phyloP scores from a whole-genome alignment of 306 rosid species.

The Cyclanthera cordifolia region DNA sequence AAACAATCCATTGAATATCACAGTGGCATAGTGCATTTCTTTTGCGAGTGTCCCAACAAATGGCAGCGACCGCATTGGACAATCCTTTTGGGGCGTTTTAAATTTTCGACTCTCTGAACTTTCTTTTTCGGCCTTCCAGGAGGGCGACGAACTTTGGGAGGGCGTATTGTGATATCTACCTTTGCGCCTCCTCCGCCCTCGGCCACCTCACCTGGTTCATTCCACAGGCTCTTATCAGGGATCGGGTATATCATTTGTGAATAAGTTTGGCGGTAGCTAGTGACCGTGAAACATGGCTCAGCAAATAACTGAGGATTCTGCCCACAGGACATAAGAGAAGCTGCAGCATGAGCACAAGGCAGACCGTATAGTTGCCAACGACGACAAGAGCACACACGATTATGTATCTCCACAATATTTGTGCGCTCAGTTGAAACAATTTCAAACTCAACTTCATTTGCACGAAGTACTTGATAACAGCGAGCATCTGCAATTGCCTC shows the following conservation, averaged over 20 bases:
- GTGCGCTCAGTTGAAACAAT: conserved; percentile 95
- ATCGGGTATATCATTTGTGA: conserved; percentile 67
- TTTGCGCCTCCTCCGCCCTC: conserved; percentile 78
- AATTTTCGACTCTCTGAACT: conserved; percentile 74
- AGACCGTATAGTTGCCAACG: conserved; percentile 95
- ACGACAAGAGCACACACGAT: conserved; percentile 83
- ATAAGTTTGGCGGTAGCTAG: conserved; percentile 59
- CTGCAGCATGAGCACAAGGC: conserved; percentile 99
- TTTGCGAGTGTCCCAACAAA: conserved; percentile 96
- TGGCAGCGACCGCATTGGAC: conserved; percentile 98
- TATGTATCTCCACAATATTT: conserved; percentile 82
- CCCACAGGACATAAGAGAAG: conserved; percentile 91
- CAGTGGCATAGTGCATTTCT: conserved; percentile 79
- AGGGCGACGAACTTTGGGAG: conserved; percentile 89
- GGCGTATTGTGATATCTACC: conserved; percentile 52
- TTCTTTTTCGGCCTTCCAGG: conserved; percentile 98
- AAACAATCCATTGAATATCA: conserved; percentile 38
- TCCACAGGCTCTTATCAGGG: conserved; percentile 75
- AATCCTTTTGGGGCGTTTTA: conserved; percentile 88
- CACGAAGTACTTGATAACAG: conserved; percentile 94
- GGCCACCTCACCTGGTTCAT: conserved; percentile 55
- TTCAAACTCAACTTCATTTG: conserved; percentile 94
- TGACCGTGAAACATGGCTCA: conserved; percentile 82
- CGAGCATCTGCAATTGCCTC: conserved; percentile 93
- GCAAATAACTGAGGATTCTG: conserved; percentile 77